A percentile compares a stretch with the other conserved stretches of the same genome.
These are phyloP conservation scores for Cudoniella acicularis DNA, from an alignment of 495 filamentous ascomycete species.

Conservation along the genomic window DNA sequence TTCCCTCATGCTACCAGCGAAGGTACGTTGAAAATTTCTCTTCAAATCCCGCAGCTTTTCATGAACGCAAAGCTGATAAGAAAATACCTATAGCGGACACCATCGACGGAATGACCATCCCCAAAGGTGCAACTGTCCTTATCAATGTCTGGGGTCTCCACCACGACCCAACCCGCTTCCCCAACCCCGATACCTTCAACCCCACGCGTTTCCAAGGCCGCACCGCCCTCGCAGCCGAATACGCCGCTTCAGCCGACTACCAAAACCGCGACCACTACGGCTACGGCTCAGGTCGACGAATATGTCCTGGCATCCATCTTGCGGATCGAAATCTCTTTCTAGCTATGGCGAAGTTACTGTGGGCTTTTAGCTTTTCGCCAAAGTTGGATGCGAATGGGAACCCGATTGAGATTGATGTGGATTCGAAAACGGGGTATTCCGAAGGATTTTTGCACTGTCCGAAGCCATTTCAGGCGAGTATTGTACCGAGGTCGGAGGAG, in stretches of 20 bases:
- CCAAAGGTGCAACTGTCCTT: constrained; percentile 38
- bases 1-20: constrained; percentile 51
- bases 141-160: constrained; percentile 40
- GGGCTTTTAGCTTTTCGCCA: constrained; percentile 46
- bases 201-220: constrained; percentile 38
- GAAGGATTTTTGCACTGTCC: constrained; percentile 44
- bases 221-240: neutral
- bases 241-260: constrained; percentile 15
- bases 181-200: constrained; percentile 42
- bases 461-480: no score
- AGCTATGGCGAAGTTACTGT: constrained; percentile 46
- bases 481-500: no score
- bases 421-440: constrained; percentile 27
- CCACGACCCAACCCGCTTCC: constrained; percentile 33
- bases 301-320: constrained; percentile 56
- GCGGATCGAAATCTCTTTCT: constrained; percentile 56
- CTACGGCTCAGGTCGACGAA: constrained; percentile 57
- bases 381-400: constrained; percentile 24
- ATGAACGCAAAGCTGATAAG: neutral
- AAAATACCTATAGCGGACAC: constrained; percentile 26
- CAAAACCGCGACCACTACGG: constrained; percentile 41
- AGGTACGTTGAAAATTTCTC: constrained; percentile 41
- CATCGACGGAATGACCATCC: constrained; percentile 39
- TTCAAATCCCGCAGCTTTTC: no score
- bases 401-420: constrained; percentile 27